phyloP scores from a whole-genome alignment of 2,329 filamentous ascomycete genomes.

The Diaporthe destruens region DNA sequence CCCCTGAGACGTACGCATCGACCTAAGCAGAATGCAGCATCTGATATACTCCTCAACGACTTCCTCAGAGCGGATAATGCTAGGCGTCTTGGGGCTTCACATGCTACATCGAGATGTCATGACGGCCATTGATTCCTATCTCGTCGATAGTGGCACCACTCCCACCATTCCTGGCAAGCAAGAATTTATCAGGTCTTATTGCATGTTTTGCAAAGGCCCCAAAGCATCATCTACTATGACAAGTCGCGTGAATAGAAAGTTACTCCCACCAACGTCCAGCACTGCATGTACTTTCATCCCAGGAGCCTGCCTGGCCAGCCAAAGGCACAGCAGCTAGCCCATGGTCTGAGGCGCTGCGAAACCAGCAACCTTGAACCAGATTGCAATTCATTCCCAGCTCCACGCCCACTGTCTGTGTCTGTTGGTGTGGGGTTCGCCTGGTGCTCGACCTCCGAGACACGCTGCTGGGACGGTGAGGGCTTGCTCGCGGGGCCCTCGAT shows the following conservation, averaged over 20 bases:
- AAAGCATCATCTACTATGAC: neutral
- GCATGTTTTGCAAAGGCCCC: neutral
- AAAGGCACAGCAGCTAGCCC: no score
- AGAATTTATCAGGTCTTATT: neutral
- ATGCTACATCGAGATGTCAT: neutral
- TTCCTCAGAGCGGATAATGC: neutral
- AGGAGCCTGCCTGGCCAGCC: neutral
- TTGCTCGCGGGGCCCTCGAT: neutral
- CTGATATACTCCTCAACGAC: neutral
- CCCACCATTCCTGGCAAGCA: neutral
- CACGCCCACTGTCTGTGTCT: neutral
- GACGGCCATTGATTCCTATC: neutral
- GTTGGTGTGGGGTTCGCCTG: neutral
- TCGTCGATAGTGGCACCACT: neutral
- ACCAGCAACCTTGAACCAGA: neutral
- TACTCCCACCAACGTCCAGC: neutral
- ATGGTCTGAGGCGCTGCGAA: neutral
- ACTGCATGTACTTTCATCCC: neutral
- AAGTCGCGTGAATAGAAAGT: neutral
- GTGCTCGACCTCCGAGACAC: neutral
- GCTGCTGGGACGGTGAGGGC: neutral
- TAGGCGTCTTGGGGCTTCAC: neutral
- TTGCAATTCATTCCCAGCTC: neutral
- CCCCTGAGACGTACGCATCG: no score
- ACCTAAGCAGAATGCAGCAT: no score